These are phyloP conservation scores for Blastobotrys illinoisensis DNA, from an alignment of 1,139 yeast species.

Conservation along the genomic window DNA sequence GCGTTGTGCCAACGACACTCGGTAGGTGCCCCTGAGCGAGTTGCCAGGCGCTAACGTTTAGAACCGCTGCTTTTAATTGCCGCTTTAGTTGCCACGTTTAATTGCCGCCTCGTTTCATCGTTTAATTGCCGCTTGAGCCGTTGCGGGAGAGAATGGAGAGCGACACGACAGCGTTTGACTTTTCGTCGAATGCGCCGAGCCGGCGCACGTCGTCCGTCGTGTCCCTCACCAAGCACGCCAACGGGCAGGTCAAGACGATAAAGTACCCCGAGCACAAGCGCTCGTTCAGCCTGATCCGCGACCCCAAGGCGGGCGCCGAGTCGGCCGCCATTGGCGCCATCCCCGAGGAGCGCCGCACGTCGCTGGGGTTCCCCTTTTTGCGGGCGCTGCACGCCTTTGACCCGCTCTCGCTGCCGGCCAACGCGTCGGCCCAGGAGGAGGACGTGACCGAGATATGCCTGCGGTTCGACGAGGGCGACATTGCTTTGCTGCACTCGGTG, in stretches of 20 bases:
- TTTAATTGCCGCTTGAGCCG: no score
- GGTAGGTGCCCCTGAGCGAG: no score
- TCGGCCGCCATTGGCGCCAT: not conserved
- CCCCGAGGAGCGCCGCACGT: not conserved
- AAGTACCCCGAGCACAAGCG: constrained; percentile 10
- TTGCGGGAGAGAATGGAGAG: no score
- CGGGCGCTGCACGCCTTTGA: constrained; percentile 80
- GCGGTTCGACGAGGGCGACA: constrained; percentile 71
- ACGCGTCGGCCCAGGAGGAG: constrained; percentile 26
- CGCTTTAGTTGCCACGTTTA: no score
- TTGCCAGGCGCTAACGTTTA: no score
- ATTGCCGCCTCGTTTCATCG: no score
- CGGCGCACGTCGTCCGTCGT: constrained; percentile 8
- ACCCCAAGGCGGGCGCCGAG: not conserved
- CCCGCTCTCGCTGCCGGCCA: constrained; percentile 48
- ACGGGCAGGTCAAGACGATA: constrained; percentile 4
- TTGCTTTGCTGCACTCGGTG: constrained; percentile 81
- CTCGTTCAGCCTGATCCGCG: constrained; percentile 7
- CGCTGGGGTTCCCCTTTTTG: constrained; percentile 33
- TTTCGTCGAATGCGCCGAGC: constrained; percentile 9
- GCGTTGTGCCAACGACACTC: no score
- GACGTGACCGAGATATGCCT: constrained; percentile 72
- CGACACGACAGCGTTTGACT: constrained; percentile 7
- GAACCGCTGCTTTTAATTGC: no score
- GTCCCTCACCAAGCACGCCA: constrained; percentile 8